These are phyloP conservation scores for Nyssa sinensis DNA, from an alignment of 148 eudicot species.

Conservation along the genomic window DNA sequence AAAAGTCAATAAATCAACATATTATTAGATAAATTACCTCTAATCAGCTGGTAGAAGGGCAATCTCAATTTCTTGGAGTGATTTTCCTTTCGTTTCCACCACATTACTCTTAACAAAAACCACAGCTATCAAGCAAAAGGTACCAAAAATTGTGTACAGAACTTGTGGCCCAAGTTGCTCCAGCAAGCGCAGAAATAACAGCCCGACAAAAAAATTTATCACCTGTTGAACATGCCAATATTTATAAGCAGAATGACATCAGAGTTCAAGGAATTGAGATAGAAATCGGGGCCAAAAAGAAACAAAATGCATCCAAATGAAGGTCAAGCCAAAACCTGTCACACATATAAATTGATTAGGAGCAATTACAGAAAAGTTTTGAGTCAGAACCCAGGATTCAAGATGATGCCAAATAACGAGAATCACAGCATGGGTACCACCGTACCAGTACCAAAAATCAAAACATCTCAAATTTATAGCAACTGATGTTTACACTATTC, in stretches of 20 bases:
- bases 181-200: slow-evolving; percentile 66
- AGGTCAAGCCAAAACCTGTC: neutral
- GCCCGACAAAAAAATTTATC: slow-evolving; percentile 76
- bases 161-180: slow-evolving; percentile 73
- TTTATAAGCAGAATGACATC: slow-evolving; percentile 1
- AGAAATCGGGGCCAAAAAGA: neutral
- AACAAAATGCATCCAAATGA: neutral
- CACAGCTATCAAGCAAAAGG: slow-evolving; percentile 63
- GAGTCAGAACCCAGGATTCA: neutral
- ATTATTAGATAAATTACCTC: slow-evolving; percentile 24
- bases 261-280: neutral
- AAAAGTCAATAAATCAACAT: too few species aligned
- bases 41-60: slow-evolving; percentile 60
- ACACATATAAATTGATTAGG: neutral
- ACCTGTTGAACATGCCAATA: slow-evolving; percentile 45
- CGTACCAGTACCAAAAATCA: neutral
- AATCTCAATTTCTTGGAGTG: slow-evolving; percentile 84
- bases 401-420: neutral
- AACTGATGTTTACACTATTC: neutral
- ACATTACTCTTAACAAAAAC: slow-evolving; percentile 68
- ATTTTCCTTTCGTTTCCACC: slow-evolving; percentile 84
- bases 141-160: slow-evolving; percentile 59
- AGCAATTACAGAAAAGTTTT: neutral
- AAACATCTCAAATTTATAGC: neutral
- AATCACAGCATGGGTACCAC: neutral